Evolutionary conservation across 495 filamentous ascomycete species (phyloP).

Genomic region (Neurospora cerealis): DNA sequence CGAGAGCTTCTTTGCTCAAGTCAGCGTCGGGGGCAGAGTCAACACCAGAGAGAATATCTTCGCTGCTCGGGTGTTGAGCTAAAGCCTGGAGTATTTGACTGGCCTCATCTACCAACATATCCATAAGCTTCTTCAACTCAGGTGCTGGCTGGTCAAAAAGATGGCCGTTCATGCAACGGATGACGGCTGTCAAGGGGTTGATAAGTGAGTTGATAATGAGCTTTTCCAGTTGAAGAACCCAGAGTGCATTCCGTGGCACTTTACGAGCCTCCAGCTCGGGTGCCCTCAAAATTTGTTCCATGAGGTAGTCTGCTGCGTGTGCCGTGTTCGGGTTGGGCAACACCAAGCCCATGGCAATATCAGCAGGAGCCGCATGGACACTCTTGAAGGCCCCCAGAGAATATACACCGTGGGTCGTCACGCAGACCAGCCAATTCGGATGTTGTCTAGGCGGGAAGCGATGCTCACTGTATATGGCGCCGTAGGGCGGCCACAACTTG

Average conservation of each 20-base stretch:
- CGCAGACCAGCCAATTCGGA: conserved; percentile 53
- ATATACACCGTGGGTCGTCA: conserved; percentile 65
- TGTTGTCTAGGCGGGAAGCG: conserved; percentile 34
- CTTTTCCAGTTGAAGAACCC: conserved; percentile 43
- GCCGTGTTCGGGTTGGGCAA: conserved; percentile 1
- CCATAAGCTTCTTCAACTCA: conserved; percentile 38
- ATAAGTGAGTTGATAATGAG: conserved; percentile 71
- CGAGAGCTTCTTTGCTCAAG: conserved; percentile 44
- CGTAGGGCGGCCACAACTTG: conserved; percentile 53
- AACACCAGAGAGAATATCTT: conserved; percentile 11
- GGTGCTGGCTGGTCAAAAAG: conserved; percentile 52
- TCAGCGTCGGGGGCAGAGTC: conserved; percentile 9
- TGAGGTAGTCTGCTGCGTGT: conserved; percentile 9
- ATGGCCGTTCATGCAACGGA: conserved; percentile 63
- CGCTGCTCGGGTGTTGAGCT: conserved; percentile 13
- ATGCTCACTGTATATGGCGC: conserved; percentile 15
- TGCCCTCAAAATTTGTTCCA: conserved; percentile 14
- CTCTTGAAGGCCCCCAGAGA: conserved; percentile 47
- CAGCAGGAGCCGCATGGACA: conserved; percentile 54
- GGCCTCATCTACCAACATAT: conserved; percentile 55
- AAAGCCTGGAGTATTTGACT: conserved; percentile 46
- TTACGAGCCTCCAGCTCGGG: conserved; percentile 32
- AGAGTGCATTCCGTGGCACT: conserved; percentile 39
- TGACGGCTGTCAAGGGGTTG: conserved; percentile 68
- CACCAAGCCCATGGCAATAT: conserved; percentile 24